Evolutionary conservation across 495 filamentous ascomycete genomes (phyloP), one percentile per base, ranked within the genome.

Genomic region (Aspergillus kassunensis): DNA sequence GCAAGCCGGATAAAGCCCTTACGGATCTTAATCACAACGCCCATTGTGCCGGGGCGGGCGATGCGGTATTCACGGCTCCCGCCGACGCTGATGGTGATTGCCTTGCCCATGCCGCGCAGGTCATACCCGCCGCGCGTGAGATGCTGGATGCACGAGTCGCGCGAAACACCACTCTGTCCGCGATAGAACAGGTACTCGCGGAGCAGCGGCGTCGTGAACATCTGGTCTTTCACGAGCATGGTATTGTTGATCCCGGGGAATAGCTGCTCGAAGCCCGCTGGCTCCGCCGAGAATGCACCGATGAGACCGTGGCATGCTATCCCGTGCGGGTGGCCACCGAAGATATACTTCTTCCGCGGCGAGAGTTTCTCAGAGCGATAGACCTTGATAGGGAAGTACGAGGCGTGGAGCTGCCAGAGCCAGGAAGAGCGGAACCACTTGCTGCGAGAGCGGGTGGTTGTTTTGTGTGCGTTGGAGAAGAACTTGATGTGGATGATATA

Each of bases 241-340:
- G 58, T 61, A 66, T 90, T 96, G 31, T 77, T 89, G 62, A 96
- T 90, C 9, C 88, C 90, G 0, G 90, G 90, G 60, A 95, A 96
- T n/a, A 95, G 80, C 36, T 85, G 71, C 2, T 76, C 75, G 67
- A 95, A 96, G 6, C 89, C 88, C 2, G 88, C 70, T 0, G 82
- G 84, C 53, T 95, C 89, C 1, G 90, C 91, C 18, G 73, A 84
- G 56, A 96, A 90, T 4, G 88, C 83, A 2, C 83, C 86, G 60
- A 86, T 87, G 4, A 90, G 88, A 19, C 90, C 90, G 51, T 91
- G 85, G 16, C 82, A 85, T 56, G 92, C 91, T 65, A 95, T 90
- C 39, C 90, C 90, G 65, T 95, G 89, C 0, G 89, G 89, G 63
- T 92, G 90, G 61, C 92, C 92, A 27, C 90, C 89, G 63, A 95